Conservation (phyloP, 371 early-diverging fungal genomes). For the Mucor mucedo region DNA sequence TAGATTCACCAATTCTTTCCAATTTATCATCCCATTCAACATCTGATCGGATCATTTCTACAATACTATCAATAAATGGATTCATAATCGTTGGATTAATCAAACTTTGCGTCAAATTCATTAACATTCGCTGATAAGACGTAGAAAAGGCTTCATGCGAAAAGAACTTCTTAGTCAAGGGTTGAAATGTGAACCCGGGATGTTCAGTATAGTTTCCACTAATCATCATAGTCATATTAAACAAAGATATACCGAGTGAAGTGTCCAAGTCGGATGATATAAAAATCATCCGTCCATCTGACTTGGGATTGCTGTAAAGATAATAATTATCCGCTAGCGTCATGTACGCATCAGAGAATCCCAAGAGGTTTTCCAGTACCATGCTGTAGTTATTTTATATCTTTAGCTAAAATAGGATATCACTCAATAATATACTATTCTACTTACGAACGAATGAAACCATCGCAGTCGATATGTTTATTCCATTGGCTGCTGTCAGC, state of each 20-base stretch:
- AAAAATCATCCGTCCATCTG: slow-evolving; percentile 24
- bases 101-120: slow-evolving; percentile 16
- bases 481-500: slow-evolving; percentile 32
- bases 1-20: too few species aligned
- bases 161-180: slow-evolving; percentile 20
- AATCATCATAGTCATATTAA: slow-evolving; percentile 1
- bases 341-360: slow-evolving; percentile 38
- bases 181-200: slow-evolving; percentile 29
- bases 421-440: neutral
- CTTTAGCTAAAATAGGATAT: neutral
- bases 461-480: slow-evolving; percentile 25
- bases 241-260: slow-evolving; percentile 25
- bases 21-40: slow-evolving; percentile 24
- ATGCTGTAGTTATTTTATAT: slow-evolving; percentile 7
- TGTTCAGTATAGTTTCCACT: slow-evolving; percentile 35
- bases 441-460: slow-evolving; percentile 26
- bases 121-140: slow-evolving; percentile 13
- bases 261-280: slow-evolving; percentile 38
- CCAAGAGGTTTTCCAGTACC: slow-evolving; percentile 36
- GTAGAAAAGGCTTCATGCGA: slow-evolving; percentile 1
- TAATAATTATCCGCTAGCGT: slow-evolving; percentile 34
- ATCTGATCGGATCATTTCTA: slow-evolving; percentile 21
- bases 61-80: slow-evolving; percentile 28
- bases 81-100: slow-evolving; percentile 15
- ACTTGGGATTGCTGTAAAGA: slow-evolving; percentile 24